A percentile compares a stretch with the other conserved stretches of the same genome.
These are phyloP conservation scores for Hansenula lynferdii DNA, from an alignment of 1,139 yeast genomes.

Conservation along the genomic window DNA sequence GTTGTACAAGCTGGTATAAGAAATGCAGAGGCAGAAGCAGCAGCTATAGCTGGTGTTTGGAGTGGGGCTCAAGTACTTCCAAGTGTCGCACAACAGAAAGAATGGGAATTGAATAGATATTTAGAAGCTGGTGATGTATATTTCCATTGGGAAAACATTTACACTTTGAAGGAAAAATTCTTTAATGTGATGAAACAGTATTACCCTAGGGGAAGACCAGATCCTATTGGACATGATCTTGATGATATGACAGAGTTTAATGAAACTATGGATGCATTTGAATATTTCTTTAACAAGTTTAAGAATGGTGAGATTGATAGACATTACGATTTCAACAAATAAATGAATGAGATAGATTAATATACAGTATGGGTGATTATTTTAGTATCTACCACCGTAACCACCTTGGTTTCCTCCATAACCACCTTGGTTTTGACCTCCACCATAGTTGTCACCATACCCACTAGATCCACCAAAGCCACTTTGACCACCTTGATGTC, in stretches of 20 bases:
- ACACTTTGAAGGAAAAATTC: slow-evolving; percentile 22
- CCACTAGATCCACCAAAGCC: too few species aligned
- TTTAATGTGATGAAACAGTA: slow-evolving; percentile 22
- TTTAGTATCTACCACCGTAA: slow-evolving; percentile 7
- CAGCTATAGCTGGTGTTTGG: slow-evolving; percentile 18
- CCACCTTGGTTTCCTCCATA: slow-evolving; percentile 6
- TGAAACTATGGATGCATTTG: slow-evolving; percentile 13
- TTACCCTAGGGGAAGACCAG: slow-evolving; percentile 26
- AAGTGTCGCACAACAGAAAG: neutral
- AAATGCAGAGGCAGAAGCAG: slow-evolving; percentile 12
- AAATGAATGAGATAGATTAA: neutral
- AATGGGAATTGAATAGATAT: slow-evolving; percentile 3
- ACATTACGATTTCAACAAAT: slow-evolving; percentile 1
- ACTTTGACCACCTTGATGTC: slow-evolving; percentile 5
- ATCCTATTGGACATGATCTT: slow-evolving; percentile 19
- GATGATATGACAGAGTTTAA: slow-evolving; percentile 17
- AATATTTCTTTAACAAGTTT: slow-evolving; percentile 16
- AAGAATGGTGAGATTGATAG: slow-evolving; percentile 7
- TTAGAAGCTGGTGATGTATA: slow-evolving; percentile 14
- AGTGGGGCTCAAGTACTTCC: neutral
- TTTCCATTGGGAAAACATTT: slow-evolving; percentile 24
- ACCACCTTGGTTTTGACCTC: slow-evolving; percentile 1
- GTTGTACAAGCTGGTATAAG: slow-evolving; percentile 9
- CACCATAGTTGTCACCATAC: neutral
- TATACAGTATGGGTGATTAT: neutral